These are phyloP conservation scores for Penstemon eatonii DNA, from an alignment of 257 asterid species.

Conservation along the genomic window DNA sequence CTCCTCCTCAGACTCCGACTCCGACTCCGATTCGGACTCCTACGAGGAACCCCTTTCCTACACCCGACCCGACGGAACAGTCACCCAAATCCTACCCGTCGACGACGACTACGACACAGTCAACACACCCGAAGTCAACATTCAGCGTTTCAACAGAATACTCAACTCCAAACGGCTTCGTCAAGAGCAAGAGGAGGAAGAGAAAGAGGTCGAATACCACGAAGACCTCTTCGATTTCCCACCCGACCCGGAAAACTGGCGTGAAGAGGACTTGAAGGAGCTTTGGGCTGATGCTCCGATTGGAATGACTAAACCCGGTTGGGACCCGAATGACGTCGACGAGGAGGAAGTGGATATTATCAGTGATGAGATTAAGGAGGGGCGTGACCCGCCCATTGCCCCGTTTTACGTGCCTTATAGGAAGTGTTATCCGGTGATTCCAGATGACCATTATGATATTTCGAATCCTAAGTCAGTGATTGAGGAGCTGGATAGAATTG, in stretches of 20 bases:
- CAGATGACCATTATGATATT: slow-evolving; percentile 57
- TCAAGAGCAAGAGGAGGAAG: slow-evolving; percentile 48
- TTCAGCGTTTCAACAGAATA: slow-evolving; percentile 37
- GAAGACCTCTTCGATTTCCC: slow-evolving; percentile 78
- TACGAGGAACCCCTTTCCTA: slow-evolving; percentile 32
- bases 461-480: slow-evolving; percentile 61
- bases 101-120: slow-evolving; percentile 42
- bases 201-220: slow-evolving; percentile 18
- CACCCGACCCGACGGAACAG: slow-evolving; percentile 31
- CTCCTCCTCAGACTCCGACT: slow-evolving; percentile 34
- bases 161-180: slow-evolving; percentile 47
- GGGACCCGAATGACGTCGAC: slow-evolving; percentile 80
- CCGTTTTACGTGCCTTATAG: slow-evolving; percentile 91
- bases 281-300: slow-evolving; percentile 89
- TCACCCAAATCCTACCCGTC: slow-evolving; percentile 19
- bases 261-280: slow-evolving; percentile 89
- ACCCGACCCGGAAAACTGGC: slow-evolving; percentile 80
- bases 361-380: slow-evolving; percentile 49
- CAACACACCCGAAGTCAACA: slow-evolving; percentile 53
- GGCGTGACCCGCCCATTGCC: slow-evolving; percentile 78
- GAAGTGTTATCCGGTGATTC: slow-evolving; percentile 78
- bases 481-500: slow-evolving; percentile 98
- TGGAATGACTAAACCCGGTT: slow-evolving; percentile 73
- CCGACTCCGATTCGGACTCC: slow-evolving; percentile 39
- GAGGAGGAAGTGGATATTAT: slow-evolving; percentile 57